Evolutionary conservation across 163 green algal species (phyloP).

Genomic region (Scenedesmus sp.): DNA sequence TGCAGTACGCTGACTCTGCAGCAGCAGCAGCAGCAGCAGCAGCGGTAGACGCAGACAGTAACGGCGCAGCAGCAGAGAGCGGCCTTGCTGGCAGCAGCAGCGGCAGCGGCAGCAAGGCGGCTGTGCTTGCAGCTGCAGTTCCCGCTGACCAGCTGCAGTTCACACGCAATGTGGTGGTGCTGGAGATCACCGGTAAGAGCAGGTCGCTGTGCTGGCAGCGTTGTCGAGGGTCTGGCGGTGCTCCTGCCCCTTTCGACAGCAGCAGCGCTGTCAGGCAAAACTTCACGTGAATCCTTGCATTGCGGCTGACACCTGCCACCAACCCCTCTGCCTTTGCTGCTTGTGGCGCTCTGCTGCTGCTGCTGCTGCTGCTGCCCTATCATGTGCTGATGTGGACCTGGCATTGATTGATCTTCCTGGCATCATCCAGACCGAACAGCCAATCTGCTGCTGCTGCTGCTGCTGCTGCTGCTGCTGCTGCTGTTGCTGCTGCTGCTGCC

Average conservation of each 20-base stretch:
- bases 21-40: neutral
- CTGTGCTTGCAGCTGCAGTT: neutral
- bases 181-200: slow-evolving; percentile 48
- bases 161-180: slow-evolving; percentile 52
- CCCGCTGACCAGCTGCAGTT: slow-evolving; percentile 38
- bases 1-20: neutral
- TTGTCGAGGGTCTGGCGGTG: too few relatives aligned
- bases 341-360: too few relatives aligned
- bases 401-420: neutral
- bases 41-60: neutral
- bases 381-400: neutral
- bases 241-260: too few relatives aligned
- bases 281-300: too few relatives aligned
- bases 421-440: too few relatives aligned
- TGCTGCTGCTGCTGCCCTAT: neutral
- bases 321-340: too few relatives aligned
- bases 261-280: too few relatives aligned
- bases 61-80: neutral
- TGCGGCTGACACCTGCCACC: too few relatives aligned
- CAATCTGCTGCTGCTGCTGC: neutral
- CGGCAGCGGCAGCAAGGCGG: too few relatives aligned
- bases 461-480: neutral
- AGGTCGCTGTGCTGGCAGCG: neutral
- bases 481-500: neutral
- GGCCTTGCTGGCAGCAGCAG: neutral